These are phyloP conservation scores for Dittrichia graveolens DNA, from an alignment of 129 eudicot genomes.

Conservation along the genomic window DNA sequence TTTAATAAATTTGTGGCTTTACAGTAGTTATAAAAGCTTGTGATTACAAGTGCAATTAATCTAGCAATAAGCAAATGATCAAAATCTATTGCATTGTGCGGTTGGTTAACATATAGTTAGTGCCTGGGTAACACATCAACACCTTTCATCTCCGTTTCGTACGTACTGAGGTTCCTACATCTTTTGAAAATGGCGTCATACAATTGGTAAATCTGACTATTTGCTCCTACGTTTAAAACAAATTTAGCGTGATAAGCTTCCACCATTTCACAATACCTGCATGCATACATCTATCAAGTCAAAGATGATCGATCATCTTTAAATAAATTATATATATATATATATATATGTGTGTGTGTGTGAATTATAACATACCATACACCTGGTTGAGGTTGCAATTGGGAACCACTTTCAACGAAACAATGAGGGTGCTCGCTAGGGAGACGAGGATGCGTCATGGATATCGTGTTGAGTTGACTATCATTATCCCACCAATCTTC, in stretches of 20 bases:
- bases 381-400: constrained; percentile 66
- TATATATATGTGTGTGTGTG: too few relatives aligned
- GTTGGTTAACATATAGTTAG: too few relatives aligned
- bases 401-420: constrained; percentile 53
- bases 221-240: constrained; percentile 68
- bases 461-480: constrained; percentile 78
- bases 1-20: too few relatives aligned
- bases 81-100: too few relatives aligned
- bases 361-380: constrained; percentile 84
- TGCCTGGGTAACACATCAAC: background rate
- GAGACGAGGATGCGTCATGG: constrained; percentile 78
- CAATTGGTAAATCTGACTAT: constrained; percentile 59
- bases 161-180: constrained; percentile 46
- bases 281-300: background rate
- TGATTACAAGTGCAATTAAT: too few relatives aligned
- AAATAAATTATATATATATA: too few relatives aligned
- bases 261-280: constrained; percentile 77
- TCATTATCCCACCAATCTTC: constrained; percentile 95
- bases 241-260: constrained; percentile 73
- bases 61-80: too few relatives aligned
- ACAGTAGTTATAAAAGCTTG: too few relatives aligned
- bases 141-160: background rate
- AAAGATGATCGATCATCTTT: constrained; percentile 5
- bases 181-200: constrained; percentile 76
- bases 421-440: constrained; percentile 68